phyloP scores from a whole-genome alignment of 2,329 filamentous ascomycete genomes.

The Teratosphaeria destructans region DNA sequence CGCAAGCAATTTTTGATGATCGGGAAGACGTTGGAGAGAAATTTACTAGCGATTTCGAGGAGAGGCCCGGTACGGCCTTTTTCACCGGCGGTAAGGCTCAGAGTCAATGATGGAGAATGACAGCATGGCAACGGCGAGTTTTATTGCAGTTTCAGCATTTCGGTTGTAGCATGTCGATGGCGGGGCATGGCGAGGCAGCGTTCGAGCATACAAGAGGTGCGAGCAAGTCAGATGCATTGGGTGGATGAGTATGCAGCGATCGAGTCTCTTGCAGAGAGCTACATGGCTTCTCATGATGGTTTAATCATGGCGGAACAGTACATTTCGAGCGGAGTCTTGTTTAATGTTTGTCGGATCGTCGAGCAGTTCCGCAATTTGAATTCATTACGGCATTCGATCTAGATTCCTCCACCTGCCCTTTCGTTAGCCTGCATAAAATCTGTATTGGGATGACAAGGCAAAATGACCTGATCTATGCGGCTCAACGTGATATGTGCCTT shows the following conservation, averaged over 20 bases:
- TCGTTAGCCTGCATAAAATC: background rate
- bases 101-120: background rate
- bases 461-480: slow-evolving; percentile 15
- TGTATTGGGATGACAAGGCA: background rate
- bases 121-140: background rate
- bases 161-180: background rate
- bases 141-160: background rate
- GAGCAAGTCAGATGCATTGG: background rate
- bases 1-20: slow-evolving; percentile 3
- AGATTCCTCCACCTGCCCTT: slow-evolving; percentile 3
- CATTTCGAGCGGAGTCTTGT: background rate
- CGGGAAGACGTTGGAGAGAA: background rate
- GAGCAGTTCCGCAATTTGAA: background rate
- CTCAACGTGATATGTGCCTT: slow-evolving; percentile 19
- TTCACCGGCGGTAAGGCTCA: slow-evolving; percentile 33
- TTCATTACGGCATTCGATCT: background rate
- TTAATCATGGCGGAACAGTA: background rate
- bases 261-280: background rate
- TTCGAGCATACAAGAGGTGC: background rate
- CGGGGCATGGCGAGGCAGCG: background rate
- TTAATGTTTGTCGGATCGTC: background rate
- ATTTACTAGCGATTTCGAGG: background rate
- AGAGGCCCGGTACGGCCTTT: slow-evolving; percentile 4
- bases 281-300: background rate
- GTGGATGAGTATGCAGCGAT: background rate